phyloP scores from a whole-genome alignment of 345 rosid genomes.

The Schrenkiella parvula region DNA sequence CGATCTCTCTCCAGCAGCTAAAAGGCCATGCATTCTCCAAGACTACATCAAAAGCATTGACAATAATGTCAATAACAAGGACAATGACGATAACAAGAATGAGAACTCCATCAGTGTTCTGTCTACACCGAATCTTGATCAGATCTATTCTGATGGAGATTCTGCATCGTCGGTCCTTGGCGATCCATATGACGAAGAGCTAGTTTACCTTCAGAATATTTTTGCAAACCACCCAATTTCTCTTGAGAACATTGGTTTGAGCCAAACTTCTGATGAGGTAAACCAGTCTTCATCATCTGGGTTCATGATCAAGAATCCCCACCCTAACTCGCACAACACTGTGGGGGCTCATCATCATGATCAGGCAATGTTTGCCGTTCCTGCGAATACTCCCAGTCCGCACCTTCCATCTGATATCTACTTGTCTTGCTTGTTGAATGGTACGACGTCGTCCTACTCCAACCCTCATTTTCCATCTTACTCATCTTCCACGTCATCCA shows the following conservation, averaged over 20 bases:
- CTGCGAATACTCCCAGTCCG: slow-evolving; percentile 3
- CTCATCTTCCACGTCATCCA: slow-evolving; percentile 21
- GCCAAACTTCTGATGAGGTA: slow-evolving; percentile 2
- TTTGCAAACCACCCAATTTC: slow-evolving; percentile 37
- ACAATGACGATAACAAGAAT: slow-evolving; percentile 1
- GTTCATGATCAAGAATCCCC: slow-evolving; percentile 24
- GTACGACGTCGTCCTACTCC: slow-evolving; percentile 30
- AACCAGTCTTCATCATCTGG: slow-evolving; percentile 18
- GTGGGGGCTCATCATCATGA: slow-evolving; percentile 5
- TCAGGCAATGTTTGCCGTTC: slow-evolving; percentile 12
- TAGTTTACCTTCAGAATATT: slow-evolving; percentile 58
- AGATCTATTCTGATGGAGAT: slow-evolving; percentile 27
- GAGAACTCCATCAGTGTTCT: slow-evolving; percentile 11
- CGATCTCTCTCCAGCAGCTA: slow-evolving; percentile 26
- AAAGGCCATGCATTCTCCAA: slow-evolving; percentile 63
- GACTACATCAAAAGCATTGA: slow-evolving; percentile 68
- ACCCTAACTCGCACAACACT: slow-evolving; percentile 8
- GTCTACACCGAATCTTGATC: slow-evolving; percentile 23
- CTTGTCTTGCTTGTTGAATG: slow-evolving; percentile 56
- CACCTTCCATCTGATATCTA: slow-evolving; percentile 59
- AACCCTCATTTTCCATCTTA: slow-evolving; percentile 7
- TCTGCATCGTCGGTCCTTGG: slow-evolving; percentile 39
- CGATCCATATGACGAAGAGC: slow-evolving; percentile 62
- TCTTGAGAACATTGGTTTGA: slow-evolving; percentile 25
- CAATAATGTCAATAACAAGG: slow-evolving; percentile 19